A percentile compares a stretch with the other conserved stretches of the same genome.
phyloP scores from a whole-genome alignment of 257 asterid genomes.

The Solanum etuberosum region DNA sequence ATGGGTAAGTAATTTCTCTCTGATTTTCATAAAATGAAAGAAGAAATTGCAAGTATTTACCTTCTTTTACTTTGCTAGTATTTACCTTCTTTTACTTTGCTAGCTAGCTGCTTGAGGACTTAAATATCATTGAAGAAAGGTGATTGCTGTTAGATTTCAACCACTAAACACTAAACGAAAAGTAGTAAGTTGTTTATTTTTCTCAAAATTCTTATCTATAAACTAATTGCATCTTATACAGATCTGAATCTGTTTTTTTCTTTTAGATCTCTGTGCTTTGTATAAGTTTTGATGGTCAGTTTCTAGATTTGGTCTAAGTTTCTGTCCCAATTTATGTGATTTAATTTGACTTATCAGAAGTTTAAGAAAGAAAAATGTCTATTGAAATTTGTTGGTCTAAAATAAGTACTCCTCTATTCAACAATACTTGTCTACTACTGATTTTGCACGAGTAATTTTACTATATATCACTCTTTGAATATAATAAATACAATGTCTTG shows the following conservation, averaged over 20 bases:
- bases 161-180: neutral
- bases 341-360: neutral
- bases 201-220: neutral
- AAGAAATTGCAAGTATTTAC: neutral
- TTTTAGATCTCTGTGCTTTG: neutral
- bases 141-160: neutral
- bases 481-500: neutral
- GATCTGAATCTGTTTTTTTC: neutral
- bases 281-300: neutral
- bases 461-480: no score
- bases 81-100: neutral
- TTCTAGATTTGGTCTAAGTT: neutral
- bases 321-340: neutral
- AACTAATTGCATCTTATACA: neutral
- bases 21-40: neutral
- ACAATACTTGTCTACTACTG: neutral
- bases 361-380: neutral
- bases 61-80: neutral
- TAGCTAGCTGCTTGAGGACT: neutral
- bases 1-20: neutral
- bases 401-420: accelerated
- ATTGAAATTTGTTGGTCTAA: neutral
- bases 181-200: neutral
- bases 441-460: neutral
- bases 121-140: neutral